Base-by-base conservation (phyloP, 495 filamentous ascomycete species). In the Collariella sp. region DNA sequence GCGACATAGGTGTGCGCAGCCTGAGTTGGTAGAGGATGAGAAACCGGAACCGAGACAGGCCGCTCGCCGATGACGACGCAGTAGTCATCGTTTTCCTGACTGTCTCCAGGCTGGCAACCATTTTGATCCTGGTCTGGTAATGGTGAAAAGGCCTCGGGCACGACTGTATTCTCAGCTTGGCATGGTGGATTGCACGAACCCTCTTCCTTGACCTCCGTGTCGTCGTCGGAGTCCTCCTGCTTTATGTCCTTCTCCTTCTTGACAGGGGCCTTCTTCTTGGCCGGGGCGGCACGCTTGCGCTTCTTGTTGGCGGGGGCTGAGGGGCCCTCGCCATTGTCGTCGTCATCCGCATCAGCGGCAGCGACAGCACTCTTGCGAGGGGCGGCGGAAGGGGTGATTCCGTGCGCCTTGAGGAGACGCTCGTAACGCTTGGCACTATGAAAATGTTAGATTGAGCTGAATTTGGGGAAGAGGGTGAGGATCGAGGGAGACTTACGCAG, bases 391-490 rank as follows among this genome's bases (percentile, higher is more conserved):
- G 36, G 29, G 22, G 1, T 39, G 38, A 81, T 79, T 34, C 71
- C 71, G 56, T 83, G 73, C 1, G 76, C 69, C 60, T 82, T 82
- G 64, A 83, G 71, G 39, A 86, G 73, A 2, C 83, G 76, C 67
- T 83, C 79, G 55, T 82, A 86, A 45, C 83, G 74, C 62, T 85
- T 85, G 15, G 81, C 79, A 1, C 82, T 84, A 46, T 49, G 5
- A 16, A 11, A 22, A 12, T 24, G 29, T 36, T 24, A 53, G 20
- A 11, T 19, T 3, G 20, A n/a, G 16, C 3, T 36, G 13, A n/a
- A 34, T 38, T 3, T n/a, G n/a, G n/a, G n/a, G n/a, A 31, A 22
- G 22, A 13, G 18, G 23, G 13, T 56, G 50, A 56, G 41, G 35
- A 29, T 26, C 48, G 15, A 20, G 36, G 44, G n/a, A 41, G n/a